A percentile compares a stretch with the other conserved stretches of the same genome.
These are phyloP conservation scores for Leptodermis oblonga DNA, from an alignment of 257 asterid genomes.

Conservation along the genomic window DNA sequence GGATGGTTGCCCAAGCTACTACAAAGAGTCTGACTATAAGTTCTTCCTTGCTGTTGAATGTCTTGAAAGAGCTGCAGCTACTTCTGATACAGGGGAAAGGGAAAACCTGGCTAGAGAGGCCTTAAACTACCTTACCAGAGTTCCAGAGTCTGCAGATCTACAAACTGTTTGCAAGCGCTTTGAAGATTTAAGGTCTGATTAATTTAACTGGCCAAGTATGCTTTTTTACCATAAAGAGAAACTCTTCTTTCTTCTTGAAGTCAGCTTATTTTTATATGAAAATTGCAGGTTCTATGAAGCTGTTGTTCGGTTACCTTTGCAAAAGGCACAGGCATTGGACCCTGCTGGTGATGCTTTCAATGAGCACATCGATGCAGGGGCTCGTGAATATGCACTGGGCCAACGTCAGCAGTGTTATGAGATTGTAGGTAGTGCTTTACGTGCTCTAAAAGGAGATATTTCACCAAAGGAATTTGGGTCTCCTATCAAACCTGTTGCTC, in stretches of 20 bases:
- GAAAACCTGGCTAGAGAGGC: conserved; percentile 88
- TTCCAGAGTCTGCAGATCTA: conserved; percentile 89
- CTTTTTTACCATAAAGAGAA: not conserved
- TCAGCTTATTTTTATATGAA: conserved; percentile 19
- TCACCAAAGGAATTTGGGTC: conserved; percentile 73
- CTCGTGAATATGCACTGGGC: conserved; percentile 72
- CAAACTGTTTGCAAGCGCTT: conserved; percentile 88
- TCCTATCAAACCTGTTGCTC: conserved; percentile 68
- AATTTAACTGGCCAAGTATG: not conserved
- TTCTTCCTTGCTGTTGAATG: conserved; percentile 92
- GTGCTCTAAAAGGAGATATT: conserved; percentile 66
- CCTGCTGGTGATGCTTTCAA: conserved; percentile 89
- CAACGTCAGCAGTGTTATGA: conserved; percentile 88
- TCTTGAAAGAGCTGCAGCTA: conserved; percentile 86
- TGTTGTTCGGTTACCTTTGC: conserved; percentile 87
- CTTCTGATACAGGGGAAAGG: conserved; percentile 64
- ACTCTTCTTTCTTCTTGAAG: conserved; percentile 1
- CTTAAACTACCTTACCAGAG: conserved; percentile 68
- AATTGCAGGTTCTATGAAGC: conserved; percentile 93
- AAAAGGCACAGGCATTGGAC: conserved; percentile 85
- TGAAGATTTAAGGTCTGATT: conserved; percentile 83
- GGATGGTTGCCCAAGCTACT: conserved; percentile 95
- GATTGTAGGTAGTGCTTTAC: conserved; percentile 67
- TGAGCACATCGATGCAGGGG: conserved; percentile 71
- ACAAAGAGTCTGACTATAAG: conserved; percentile 86